phyloP scores from a whole-genome alignment of 2,329 filamentous ascomycete genomes.

The Calonectria naviculata region DNA sequence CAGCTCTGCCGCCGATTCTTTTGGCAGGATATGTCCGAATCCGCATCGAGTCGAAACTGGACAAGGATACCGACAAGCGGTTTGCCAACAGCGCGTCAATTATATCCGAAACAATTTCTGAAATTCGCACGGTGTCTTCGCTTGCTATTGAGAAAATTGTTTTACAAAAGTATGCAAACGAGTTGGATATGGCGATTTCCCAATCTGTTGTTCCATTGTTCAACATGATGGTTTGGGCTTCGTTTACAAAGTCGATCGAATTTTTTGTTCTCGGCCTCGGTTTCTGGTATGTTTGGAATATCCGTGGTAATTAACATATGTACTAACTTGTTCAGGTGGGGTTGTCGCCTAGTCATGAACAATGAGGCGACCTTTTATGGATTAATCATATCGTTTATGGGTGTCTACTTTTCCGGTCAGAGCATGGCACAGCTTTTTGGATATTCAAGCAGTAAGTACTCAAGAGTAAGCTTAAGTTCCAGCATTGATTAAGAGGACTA shows the following conservation, averaged over 20 bases:
- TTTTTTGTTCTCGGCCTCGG: constrained; percentile 50
- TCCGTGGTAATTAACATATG: background rate
- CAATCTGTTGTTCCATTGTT: constrained; percentile 39
- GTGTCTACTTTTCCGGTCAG: constrained; percentile 56
- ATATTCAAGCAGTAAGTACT: constrained; percentile 55
- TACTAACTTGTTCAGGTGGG: background rate
- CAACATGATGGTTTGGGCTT: constrained; percentile 46
- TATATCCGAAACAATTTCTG: constrained; percentile 52
- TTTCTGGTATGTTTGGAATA: constrained; percentile 44
- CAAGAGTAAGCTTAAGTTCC: background rate
- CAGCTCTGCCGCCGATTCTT: constrained; percentile 47
- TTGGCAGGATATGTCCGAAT: constrained; percentile 47
- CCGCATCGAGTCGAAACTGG: constrained; percentile 50
- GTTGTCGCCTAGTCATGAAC: background rate
- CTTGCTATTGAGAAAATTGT: constrained; percentile 51
- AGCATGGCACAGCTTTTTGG: constrained; percentile 50
- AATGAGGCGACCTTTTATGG: constrained; percentile 60
- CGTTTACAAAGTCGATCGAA: constrained; percentile 47
- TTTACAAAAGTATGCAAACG: constrained; percentile 38
- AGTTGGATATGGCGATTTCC: constrained; percentile 41
- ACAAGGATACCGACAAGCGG: constrained; percentile 45
- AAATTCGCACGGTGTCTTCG: constrained; percentile 51
- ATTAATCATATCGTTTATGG: constrained; percentile 61
- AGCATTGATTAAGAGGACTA: background rate
- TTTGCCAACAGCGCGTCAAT: constrained; percentile 49